A percentile compares a stretch with the other conserved stretches of the same genome.
These are phyloP conservation scores for Phylloporus sp. DNA, from an alignment of 1,284 basidiomycete genomes.

Conservation along the genomic window DNA sequence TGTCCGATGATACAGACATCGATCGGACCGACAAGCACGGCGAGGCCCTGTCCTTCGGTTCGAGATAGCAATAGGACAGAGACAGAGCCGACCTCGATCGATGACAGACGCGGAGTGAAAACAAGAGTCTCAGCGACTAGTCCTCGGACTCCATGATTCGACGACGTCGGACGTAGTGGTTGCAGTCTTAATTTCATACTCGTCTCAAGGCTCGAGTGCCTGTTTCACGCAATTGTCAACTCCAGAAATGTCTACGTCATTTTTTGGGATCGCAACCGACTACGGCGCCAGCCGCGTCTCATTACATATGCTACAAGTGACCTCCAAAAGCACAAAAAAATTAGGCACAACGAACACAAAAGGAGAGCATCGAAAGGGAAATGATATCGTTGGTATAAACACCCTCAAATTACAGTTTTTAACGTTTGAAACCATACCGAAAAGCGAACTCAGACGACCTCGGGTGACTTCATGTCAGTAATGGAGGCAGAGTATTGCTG, in stretches of 20 bases:
- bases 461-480: constrained; percentile 27
- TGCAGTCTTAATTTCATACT: too few species aligned
- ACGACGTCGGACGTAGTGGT: too few species aligned
- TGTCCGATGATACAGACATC: too few species aligned
- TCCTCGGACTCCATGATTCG: too few species aligned
- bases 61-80: neutral
- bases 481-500: constrained; percentile 31
- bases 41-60: too few species aligned
- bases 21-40: too few species aligned
- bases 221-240: neutral
- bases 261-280: neutral
- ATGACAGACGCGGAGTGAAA: neutral
- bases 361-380: neutral
- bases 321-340: neutral
- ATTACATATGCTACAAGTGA: constrained; percentile 7
- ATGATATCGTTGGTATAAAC: neutral
- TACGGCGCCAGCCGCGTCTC: neutral
- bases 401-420: constrained; percentile 13
- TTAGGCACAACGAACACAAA: neutral
- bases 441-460: constrained; percentile 24
- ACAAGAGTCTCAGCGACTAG: neutral
- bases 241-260: neutral
- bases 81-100: neutral
- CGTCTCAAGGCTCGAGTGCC: too few species aligned
- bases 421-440: neutral